Base-by-base conservation (phyloP, 805 yeast genomes). In the Nakazawaea holstii region DNA sequence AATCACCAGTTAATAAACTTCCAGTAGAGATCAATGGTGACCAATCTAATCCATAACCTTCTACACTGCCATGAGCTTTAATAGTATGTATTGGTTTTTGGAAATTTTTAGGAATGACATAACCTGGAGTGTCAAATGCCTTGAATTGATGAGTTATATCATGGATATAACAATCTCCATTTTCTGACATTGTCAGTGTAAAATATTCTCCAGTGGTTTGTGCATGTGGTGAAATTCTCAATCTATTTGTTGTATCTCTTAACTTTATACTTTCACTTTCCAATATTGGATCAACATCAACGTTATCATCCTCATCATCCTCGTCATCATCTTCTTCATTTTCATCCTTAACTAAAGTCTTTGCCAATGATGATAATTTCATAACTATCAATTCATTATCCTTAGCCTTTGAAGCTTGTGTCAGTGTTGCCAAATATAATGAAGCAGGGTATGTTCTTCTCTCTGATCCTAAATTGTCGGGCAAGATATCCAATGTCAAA, bases 1-100 rank as follows among this genome's bases (percentile, higher is more conserved):
- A 72, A 64, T 94, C 99, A 58, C 99, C 99, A 3, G 95, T 79
- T 49, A 94, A 72, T 52, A 94, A 69, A 1, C 90, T 76, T 20
- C 98, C 98, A 3, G 88, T 79, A 54, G 75, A 76, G 51, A 82
- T 77, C 53, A 85, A 69, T 38, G 97, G 96, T 1, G 96, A 87
- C 99, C 99, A 94, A 66, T 92, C 99, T 39, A 94, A 65, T 13
- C 97, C 99, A 60, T 89, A 94, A 32, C 99, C 98, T 69, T 94
- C 99, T n/a, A 87, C 95, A 55, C 84, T 84, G 24, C 97, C 97
- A 63, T 94, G 99, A 53, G 69, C 75, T 59, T 79, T 79, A 50
- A 94, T 73, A 6, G 96, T 89, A 67, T 90, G 91, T 9, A 81
- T 61, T 15, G 98, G 96, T 63, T 82, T 79, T 61, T 85, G 88